Conservation (phyloP, 345 rosid species). For the Arabis hirsuta region DNA sequence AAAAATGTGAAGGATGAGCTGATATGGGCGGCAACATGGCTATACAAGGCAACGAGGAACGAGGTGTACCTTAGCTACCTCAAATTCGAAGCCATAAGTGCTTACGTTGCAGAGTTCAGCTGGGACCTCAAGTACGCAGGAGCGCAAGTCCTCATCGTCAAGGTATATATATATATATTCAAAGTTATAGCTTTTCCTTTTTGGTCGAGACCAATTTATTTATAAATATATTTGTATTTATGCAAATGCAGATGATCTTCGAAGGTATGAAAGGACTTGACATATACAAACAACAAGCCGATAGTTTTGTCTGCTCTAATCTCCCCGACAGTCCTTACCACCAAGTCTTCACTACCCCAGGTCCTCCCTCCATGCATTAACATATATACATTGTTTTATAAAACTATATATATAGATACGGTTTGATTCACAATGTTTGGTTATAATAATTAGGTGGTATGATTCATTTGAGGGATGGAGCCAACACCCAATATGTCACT, state of each 20-base stretch:
- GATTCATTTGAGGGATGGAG: slow-evolving; percentile 85
- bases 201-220: background rate
- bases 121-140: slow-evolving; percentile 98
- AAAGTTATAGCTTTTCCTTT: slow-evolving; percentile 3
- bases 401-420: background rate
- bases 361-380: slow-evolving; percentile 34
- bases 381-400: background rate
- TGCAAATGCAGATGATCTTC: slow-evolving; percentile 58
- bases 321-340: slow-evolving; percentile 76
- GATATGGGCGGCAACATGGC: slow-evolving; percentile 95
- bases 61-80: slow-evolving; percentile 51
- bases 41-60: slow-evolving; percentile 64
- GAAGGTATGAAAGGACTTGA: slow-evolving; percentile 52
- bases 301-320: slow-evolving; percentile 72
- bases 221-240: slow-evolving; percentile 1
- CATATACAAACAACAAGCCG: slow-evolving; percentile 64
- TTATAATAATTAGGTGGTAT: slow-evolving; percentile 57
- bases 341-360: slow-evolving; percentile 65
- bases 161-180: slow-evolving; percentile 47
- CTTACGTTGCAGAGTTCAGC: slow-evolving; percentile 74
- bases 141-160: slow-evolving; percentile 67
- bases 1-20: slow-evolving; percentile 71
- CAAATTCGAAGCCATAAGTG: slow-evolving; percentile 61
- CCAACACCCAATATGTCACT: slow-evolving; percentile 81
- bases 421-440: slow-evolving; percentile 7